These are phyloP conservation scores for Truncatella angustata DNA, from an alignment of 2,329 filamentous ascomycete genomes.

Conservation along the genomic window DNA sequence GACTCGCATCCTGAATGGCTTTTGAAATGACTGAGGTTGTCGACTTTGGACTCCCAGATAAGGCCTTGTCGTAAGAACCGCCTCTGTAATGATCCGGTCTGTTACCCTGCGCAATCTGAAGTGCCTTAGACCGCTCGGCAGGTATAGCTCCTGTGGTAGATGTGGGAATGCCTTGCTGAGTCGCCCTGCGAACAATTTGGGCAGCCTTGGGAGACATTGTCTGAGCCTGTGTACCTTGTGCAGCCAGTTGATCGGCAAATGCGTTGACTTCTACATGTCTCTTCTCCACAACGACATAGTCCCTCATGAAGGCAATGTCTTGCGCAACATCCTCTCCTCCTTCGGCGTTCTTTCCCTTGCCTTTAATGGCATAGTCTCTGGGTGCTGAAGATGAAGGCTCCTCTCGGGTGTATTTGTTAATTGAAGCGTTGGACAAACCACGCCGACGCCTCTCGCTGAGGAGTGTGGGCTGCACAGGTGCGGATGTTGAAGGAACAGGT, in stretches of 20 bases:
- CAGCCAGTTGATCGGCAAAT: conserved; percentile 89
- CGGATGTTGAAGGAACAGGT: conserved; percentile 46
- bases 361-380: conserved; percentile 32
- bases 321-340: conserved; percentile 74
- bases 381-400: conserved; percentile 33
- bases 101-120: conserved; percentile 71
- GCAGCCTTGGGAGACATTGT: conserved; percentile 54
- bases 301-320: conserved; percentile 85
- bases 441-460: conserved; percentile 36
- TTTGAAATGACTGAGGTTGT: conserved; percentile 91
- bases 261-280: conserved; percentile 94
- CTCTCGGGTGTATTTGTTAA: conserved; percentile 29
- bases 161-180: conserved; percentile 70
- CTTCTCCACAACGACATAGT: conserved; percentile 96
- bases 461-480: conserved; percentile 40
- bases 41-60: conserved; percentile 68
- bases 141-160: conserved; percentile 69
- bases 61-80: conserved; percentile 73
- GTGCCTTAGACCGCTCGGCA: conserved; percentile 65
- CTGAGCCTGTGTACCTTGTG: conserved; percentile 58
- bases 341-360: conserved; percentile 31
- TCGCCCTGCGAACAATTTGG: conserved; percentile 70
- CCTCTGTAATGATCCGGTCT: conserved; percentile 69
- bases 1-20: conserved; percentile 88
- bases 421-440: conserved; percentile 38